phyloP scores from a whole-genome alignment of 2,329 filamentous ascomycete genomes.

The Beauveria sp. region DNA sequence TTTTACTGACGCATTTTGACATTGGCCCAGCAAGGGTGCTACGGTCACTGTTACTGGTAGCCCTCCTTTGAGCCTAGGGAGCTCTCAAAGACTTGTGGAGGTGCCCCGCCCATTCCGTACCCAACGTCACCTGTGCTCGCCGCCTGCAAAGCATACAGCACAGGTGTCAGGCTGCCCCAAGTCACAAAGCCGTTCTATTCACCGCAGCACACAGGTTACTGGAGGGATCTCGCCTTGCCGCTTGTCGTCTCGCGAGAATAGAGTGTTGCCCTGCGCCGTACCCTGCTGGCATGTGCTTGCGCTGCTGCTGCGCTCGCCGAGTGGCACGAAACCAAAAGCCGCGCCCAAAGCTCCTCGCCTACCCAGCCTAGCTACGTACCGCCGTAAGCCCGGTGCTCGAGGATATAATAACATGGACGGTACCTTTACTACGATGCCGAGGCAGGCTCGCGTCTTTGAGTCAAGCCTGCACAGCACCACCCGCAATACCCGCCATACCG shows the following conservation, averaged over 20 bases:
- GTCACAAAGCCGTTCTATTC: not conserved
- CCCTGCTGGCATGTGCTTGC: not conserved
- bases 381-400: not conserved
- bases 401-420: conserved; percentile 6
- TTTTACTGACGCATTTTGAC: no score
- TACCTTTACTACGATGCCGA: conserved; percentile 4
- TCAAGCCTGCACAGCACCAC: not conserved
- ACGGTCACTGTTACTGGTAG: not conserved
- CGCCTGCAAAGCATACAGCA: not conserved
- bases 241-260: conserved; percentile 3
- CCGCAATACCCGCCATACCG: not conserved
- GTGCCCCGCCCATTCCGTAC: conserved; percentile 1
- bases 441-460: conserved; percentile 8
- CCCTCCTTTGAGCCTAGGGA: not conserved
- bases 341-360: not conserved
- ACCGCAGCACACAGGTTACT: not conserved
- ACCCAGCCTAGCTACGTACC: not conserved
- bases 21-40: no score
- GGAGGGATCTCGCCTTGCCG: not conserved
- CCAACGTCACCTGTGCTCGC: not conserved
- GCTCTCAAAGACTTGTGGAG: not conserved
- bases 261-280: not conserved
- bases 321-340: conserved; percentile 2
- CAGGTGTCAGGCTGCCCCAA: not conserved
- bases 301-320: not conserved